Conservation (phyloP, 1,284 basidiomycete species). For the Farysia itapuensis region DNA sequence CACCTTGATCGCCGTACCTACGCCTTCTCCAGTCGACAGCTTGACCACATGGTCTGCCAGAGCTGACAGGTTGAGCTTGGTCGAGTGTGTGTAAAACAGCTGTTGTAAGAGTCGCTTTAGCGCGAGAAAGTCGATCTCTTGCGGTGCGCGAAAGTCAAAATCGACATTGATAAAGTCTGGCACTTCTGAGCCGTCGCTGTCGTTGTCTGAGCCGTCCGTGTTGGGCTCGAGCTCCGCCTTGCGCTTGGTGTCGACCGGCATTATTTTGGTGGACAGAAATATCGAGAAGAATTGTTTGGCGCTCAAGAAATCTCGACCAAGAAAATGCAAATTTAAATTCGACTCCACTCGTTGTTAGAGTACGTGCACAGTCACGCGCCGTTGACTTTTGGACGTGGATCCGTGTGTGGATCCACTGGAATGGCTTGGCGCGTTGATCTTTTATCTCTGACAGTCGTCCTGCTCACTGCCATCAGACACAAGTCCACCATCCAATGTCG, state of each 20-base stretch:
- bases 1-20: slow-evolving; percentile 56
- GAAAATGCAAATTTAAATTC: too few relatives aligned
- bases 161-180: slow-evolving; percentile 57
- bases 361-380: too few relatives aligned
- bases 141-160: slow-evolving; percentile 53
- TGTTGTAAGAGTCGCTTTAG: slow-evolving; percentile 55
- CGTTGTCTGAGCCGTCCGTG: slow-evolving; percentile 31
- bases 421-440: too few relatives aligned
- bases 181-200: slow-evolving; percentile 29
- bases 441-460: too few relatives aligned
- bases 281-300: too few relatives aligned
- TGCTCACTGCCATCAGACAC: too few relatives aligned
- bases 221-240: slow-evolving; percentile 31
- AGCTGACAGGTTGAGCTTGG: slow-evolving; percentile 38
- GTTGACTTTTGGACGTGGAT: too few relatives aligned
- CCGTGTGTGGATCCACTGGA: too few relatives aligned
- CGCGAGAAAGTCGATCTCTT: slow-evolving; percentile 51
- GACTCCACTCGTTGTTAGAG: too few relatives aligned
- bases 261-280: too few relatives aligned
- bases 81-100: slow-evolving; percentile 57
- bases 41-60: slow-evolving; percentile 43
- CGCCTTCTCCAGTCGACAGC: slow-evolving; percentile 20
- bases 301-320: too few relatives aligned
- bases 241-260: slow-evolving; percentile 30
- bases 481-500: too few relatives aligned